These are phyloP conservation scores for Diaporthe ilicicola DNA, from an alignment of 2,329 filamentous ascomycete genomes.

Conservation along the genomic window DNA sequence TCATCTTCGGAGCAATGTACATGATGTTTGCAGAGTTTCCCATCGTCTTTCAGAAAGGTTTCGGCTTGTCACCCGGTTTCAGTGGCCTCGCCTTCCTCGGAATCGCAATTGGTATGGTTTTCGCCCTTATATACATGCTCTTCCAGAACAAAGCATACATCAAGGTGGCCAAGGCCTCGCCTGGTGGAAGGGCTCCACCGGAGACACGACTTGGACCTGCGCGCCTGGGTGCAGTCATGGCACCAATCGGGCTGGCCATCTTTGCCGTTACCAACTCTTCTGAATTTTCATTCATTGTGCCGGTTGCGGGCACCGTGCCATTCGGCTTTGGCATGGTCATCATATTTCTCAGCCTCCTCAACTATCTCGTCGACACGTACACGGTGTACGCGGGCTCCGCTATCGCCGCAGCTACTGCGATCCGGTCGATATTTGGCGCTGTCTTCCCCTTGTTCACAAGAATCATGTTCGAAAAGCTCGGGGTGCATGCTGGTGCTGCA, in stretches of 20 bases:
- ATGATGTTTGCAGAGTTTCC: constrained; percentile 64
- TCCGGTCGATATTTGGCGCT: constrained; percentile 76
- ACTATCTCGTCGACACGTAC: constrained; percentile 75
- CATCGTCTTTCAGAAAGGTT: constrained; percentile 67
- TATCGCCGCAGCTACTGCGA: constrained; percentile 74
- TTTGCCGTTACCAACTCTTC: constrained; percentile 26
- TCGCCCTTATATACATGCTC: constrained; percentile 62
- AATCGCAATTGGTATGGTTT: constrained; percentile 68
- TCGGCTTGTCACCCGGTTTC: constrained; percentile 65
- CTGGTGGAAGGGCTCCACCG: constrained; percentile 56
- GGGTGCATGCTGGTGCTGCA: constrained; percentile 79
- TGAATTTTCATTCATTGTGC: constrained; percentile 44
- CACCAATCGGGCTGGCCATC: constrained; percentile 15
- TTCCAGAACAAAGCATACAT: constrained; percentile 63
- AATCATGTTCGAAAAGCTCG: constrained; percentile 64
- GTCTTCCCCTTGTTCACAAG: constrained; percentile 78
- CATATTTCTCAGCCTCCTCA: constrained; percentile 70
- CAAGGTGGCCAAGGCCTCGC: constrained; percentile 33
- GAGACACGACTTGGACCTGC: constrained; percentile 69
- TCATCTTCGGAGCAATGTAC: constrained; percentile 63
- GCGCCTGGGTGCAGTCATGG: constrained; percentile 63
- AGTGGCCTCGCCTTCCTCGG: constrained; percentile 70
- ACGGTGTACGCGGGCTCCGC: constrained; percentile 81
- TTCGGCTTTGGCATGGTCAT: constrained; percentile 60
- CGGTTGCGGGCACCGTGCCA: constrained; percentile 47